These are phyloP conservation scores for Candida albicans DNA, from an alignment of 1,139 yeast species.

Conservation along the genomic window DNA sequence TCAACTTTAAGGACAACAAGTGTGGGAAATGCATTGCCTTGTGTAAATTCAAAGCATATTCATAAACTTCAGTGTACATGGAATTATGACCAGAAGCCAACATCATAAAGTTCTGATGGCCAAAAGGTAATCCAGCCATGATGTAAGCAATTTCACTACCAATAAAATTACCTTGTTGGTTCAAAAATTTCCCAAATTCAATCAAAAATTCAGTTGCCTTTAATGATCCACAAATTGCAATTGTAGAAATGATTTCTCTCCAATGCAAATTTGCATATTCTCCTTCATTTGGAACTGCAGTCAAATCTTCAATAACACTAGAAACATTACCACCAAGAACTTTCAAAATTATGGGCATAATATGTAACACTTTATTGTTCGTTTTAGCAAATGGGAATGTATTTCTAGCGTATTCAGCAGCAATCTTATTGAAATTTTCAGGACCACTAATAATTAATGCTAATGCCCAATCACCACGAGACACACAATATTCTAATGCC, in stretches of 20 bases:
- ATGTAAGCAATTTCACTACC: conserved; percentile 51
- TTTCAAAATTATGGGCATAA: conserved; percentile 63
- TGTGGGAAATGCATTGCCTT: conserved; percentile 50
- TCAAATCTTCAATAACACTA: conserved; percentile 52
- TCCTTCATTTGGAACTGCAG: conserved; percentile 38
- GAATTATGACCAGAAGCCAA: conserved; percentile 19
- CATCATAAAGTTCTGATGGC: conserved; percentile 20
- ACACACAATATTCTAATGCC: conserved; percentile 65
- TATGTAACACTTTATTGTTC: conserved; percentile 46
- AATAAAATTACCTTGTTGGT: conserved; percentile 26
- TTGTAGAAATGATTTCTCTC: conserved; percentile 50
- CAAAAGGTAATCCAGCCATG: conserved; percentile 49
- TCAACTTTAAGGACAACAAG: conserved; percentile 53
- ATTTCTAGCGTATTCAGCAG: conserved; percentile 43
- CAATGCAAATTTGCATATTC: conserved; percentile 55
- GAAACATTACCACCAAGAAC: conserved; percentile 64
- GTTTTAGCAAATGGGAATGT: conserved; percentile 40
- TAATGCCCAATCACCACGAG: conserved; percentile 73
- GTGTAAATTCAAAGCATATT: conserved; percentile 45
- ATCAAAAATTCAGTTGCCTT: conserved; percentile 42
- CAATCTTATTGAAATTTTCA: conserved; percentile 59
- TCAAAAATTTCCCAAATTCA: conserved; percentile 55
- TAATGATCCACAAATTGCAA: conserved; percentile 42
- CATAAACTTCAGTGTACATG: conserved; percentile 72
- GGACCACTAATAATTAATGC: conserved; percentile 69